Base-by-base conservation (phyloP, 768 basidiomycete genomes). In the Trametes cingulata region DNA sequence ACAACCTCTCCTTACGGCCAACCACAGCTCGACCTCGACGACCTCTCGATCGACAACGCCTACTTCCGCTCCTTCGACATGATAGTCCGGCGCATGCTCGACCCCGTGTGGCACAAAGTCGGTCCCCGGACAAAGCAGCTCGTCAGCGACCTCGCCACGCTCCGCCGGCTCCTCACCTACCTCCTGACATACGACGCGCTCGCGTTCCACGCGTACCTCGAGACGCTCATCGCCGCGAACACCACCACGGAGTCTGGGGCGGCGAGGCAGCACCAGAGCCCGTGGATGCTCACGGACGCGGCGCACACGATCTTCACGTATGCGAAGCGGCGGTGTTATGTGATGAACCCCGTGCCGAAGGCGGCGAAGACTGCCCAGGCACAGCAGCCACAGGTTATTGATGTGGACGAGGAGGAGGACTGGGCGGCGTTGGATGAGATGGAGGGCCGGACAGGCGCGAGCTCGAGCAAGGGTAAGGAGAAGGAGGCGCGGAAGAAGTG, bases 41-140 rank as follows among this genome's bases (percentile, higher is more conserved):
- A 97, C 62, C 79, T 98, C 59, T 94, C 84, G 24, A 83, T 98
- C 47, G 91, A 97, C 68, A 95, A 90, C 67, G 93, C 95, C 0
- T 95, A 98, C 67, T 98, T 98, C 73, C 85, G 86, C 35, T 93
- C 91, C 1, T 99, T 98, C 68, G 95, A 98, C 68, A 76, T 83
- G 19, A 81, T 96, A 50, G 94, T 98, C 2, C 85, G 95, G 3
- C 83, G 85, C 33, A 93, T 95, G 68, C 83, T 98, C 8, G 93
- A 97, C 72, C 82, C 94, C 0, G 89, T 97, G 7, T 98, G 97
- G 96, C 95, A 98, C 73, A 93, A 94, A 74, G 95, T 96, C 25
- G 94, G 94, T 0, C 87, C 92, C 0, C 88, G 85, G 61, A 98
- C 95, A 5, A 94, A 92, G 66, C 92, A 95, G 61, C 84, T 98